Evolutionary conservation across 768 basidiomycete species (phyloP), one percentile per base, ranked within the genome.

Genomic region (Suillus occidentalis): DNA sequence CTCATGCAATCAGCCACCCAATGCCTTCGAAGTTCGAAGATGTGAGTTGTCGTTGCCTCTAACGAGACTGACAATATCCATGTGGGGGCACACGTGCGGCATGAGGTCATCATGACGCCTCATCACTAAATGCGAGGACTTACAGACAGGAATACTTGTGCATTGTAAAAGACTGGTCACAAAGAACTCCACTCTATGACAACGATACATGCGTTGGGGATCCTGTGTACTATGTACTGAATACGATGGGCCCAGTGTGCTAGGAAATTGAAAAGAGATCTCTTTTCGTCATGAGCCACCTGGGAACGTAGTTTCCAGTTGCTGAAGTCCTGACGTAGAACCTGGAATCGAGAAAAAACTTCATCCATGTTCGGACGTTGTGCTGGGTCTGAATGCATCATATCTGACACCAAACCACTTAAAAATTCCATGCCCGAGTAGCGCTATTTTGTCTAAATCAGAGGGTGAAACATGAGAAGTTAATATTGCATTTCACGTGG

Each of bases 341-440:
- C 18, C 3, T 68, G 65, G 31, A 76, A 76, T 12, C 66, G 73
- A 3, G 58, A 8, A 3, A 75, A 62, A 0, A 73, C 75, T 34
- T 72, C 67, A n/a, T 70, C 68, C 57, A 75, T 72, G 1, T 50
- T 68, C 1, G 79, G 79, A 12, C 80, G 72, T 45, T 77, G 70
- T 0, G 59, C 31, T 0, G 78, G 78, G 53, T 79, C 75, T 1
- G 70, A 68, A 18, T 73, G 71, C 0, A 73, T 68, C 80, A 82
- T 80, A 20, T 73, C 76, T 3, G 62, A 61, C 4, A 79, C 65
- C 1, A 79, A 67, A 1, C 70, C 66, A 25, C 60, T 28, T 66
- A 80, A 67, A 55, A 80, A 79, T 12, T 68, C 60, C 3, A 25
- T 22, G 8, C 25, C 49, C 8, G 49, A 8, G 22, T 39, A 57